A percentile compares a stretch with the other conserved stretches of the same genome.
Evolutionary conservation across 192 early-diverging fungal species (phyloP).

Genomic region (Coemansia sp.): DNA sequence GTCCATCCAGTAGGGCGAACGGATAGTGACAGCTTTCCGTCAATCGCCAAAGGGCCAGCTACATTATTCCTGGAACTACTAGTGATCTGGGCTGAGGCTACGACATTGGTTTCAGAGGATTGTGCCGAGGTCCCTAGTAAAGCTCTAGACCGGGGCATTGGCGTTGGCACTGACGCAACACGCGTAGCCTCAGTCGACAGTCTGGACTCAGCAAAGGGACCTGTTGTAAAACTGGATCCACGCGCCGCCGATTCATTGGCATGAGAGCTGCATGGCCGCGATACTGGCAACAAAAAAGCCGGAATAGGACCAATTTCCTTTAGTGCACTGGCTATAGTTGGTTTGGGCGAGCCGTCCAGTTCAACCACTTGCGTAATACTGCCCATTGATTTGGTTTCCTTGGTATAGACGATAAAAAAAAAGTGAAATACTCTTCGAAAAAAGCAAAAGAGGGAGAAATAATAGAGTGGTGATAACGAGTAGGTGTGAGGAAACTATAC

Average conservation of each 20-base stretch:
- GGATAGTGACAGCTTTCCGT: constrained; percentile 42
- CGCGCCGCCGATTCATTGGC: not conserved
- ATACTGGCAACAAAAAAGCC: not conserved
- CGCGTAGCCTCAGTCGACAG: constrained; percentile 19
- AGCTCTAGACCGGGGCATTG: not conserved
- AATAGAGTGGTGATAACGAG: not conserved
- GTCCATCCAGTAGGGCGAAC: constrained; percentile 48
- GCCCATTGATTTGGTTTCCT: not conserved
- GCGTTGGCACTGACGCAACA: constrained; percentile 11
- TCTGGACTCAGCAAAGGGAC: not conserved
- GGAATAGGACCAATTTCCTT: not conserved
- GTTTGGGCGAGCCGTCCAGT: not conserved
- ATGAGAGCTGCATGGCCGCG: not conserved
- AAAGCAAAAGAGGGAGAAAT: not conserved
- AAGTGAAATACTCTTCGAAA: not conserved
- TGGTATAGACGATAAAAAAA: not conserved
- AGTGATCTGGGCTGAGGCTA: not conserved
- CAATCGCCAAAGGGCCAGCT: constrained; percentile 27
- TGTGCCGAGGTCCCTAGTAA: not conserved
- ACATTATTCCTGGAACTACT: not conserved
- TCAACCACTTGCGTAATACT: not conserved
- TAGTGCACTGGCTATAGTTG: not conserved
- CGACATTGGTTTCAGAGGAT: not conserved
- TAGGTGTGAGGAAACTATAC: not conserved
- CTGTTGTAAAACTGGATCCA: not conserved